Evolutionary conservation across 805 yeast genomes (phyloP).

Genomic region (Nakazawaea laoshanensis): DNA sequence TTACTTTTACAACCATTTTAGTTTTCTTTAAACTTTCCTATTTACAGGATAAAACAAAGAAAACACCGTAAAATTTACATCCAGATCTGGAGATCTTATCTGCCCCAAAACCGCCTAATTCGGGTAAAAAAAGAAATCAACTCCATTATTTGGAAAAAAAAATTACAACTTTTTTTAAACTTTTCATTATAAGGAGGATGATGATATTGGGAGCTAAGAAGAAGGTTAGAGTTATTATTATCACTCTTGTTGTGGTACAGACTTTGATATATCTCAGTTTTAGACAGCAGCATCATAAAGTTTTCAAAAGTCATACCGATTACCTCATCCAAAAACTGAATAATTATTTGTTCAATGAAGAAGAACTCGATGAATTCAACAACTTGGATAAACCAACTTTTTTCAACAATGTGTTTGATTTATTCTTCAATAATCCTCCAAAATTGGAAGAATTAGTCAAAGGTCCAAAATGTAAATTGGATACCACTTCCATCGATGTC

Average conservation of each 20-base stretch:
- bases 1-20: too few relatives aligned
- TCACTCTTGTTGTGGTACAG: conserved; percentile 3
- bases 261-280: conserved; percentile 2
- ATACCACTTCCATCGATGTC: conserved; percentile 9
- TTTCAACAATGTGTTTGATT: conserved; percentile 7
- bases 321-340: conserved; percentile 8
- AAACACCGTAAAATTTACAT: too few relatives aligned
- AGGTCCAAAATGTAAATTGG: conserved; percentile 9
- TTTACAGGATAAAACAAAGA: too few relatives aligned
- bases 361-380: conserved; percentile 9
- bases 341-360: conserved; percentile 1
- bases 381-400: conserved; percentile 8
- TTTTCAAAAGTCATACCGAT: conserved; percentile 5
- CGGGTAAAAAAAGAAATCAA: too few relatives aligned
- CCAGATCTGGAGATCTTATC: too few relatives aligned
- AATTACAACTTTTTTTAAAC: too few relatives aligned
- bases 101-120: too few relatives aligned
- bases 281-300: not conserved
- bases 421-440: conserved; percentile 7
- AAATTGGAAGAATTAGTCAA: not conserved
- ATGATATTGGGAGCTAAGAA: conserved; percentile 6
- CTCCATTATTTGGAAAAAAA: too few relatives aligned
- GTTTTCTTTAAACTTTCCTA: too few relatives aligned
- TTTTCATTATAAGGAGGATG: conserved; percentile 13
- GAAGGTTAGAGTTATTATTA: conserved; percentile 2